phyloP scores from a whole-genome alignment of 2,329 filamentous ascomycete genomes.

The Remersonia thermophila region DNA sequence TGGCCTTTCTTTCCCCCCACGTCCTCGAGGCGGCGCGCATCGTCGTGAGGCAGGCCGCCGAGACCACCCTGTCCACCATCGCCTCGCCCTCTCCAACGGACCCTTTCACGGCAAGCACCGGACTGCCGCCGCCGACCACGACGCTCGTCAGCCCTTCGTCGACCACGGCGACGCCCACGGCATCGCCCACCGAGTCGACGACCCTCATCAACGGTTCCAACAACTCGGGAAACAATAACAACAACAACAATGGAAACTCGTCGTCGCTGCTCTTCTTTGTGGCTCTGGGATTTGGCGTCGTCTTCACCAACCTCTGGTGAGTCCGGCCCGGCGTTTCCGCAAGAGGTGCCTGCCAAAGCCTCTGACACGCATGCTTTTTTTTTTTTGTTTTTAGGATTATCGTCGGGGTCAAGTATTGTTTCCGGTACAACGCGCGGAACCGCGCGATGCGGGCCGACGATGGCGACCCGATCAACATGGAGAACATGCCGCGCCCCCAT shows the following conservation, averaged over 20 bases:
- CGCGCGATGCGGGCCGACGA: conserved; percentile 69
- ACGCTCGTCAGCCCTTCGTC: conserved; percentile 3
- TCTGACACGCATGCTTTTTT: conserved; percentile 2
- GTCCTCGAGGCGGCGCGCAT: conserved; percentile 18
- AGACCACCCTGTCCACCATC: conserved; percentile 1
- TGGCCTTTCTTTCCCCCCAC: conserved; percentile 19
- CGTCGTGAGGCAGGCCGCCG: conserved; percentile 17
- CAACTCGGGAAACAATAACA: conserved; percentile 12
- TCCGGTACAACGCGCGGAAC: conserved; percentile 92
- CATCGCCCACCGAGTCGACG: conserved; percentile 5
- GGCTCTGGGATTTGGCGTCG: conserved; percentile 89
- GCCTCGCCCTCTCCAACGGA: conserved; percentile 2
- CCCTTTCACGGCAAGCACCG: background rate
- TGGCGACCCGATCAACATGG: conserved; percentile 77
- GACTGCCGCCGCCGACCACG: background rate
- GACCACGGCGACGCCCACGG: conserved; percentile 6
- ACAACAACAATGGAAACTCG: conserved; percentile 27
- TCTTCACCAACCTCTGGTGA: conserved; percentile 97
- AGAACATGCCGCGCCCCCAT: conserved; percentile 73
- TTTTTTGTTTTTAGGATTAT: conserved; percentile 88
- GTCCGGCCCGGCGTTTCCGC: conserved; percentile 21
- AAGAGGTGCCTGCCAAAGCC: conserved; percentile 1
- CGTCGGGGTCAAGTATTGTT: conserved; percentile 98
- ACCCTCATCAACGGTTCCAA: conserved; percentile 8
- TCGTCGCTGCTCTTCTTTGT: conserved; percentile 85